These are phyloP conservation scores for Musa itinerans DNA, from an alignment of 176 grass and related monocot genomes.

Conservation along the genomic window DNA sequence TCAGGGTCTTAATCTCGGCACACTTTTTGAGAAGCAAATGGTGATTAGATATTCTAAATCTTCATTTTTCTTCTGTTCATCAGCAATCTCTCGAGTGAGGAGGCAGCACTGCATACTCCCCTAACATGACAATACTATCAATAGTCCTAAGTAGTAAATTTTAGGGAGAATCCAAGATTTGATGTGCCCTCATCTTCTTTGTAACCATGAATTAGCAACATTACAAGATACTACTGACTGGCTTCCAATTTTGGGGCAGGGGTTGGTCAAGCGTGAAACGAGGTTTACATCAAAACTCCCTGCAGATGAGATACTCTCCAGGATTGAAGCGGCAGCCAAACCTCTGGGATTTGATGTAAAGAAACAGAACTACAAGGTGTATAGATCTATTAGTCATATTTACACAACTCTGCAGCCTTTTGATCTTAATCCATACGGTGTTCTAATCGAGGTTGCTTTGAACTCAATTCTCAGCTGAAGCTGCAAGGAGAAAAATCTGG, in stretches of 20 bases:
- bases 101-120: no score
- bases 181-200: no score
- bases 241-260: constrained; percentile 24
- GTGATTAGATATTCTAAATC: constrained; percentile 29
- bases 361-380: constrained; percentile 95
- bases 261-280: constrained; percentile 62
- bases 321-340: constrained; percentile 75
- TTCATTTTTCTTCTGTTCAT: not conserved
- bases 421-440: not conserved
- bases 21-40: constrained; percentile 85
- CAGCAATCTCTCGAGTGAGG: not conserved
- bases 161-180: no score
- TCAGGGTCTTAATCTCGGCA: constrained; percentile 90
- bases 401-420: not conserved
- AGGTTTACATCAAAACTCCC: constrained; percentile 90
- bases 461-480: constrained; percentile 52
- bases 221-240: no score
- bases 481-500: constrained; percentile 85
- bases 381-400: not conserved
- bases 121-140: no score
- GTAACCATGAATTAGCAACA: no score
- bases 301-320: constrained; percentile 83
- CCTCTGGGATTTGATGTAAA: constrained; percentile 84
- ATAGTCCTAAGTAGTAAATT: no score
- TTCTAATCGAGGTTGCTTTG: not conserved